Conservation (phyloP, 257 asterid species). For the Misopates orontium region DNA sequence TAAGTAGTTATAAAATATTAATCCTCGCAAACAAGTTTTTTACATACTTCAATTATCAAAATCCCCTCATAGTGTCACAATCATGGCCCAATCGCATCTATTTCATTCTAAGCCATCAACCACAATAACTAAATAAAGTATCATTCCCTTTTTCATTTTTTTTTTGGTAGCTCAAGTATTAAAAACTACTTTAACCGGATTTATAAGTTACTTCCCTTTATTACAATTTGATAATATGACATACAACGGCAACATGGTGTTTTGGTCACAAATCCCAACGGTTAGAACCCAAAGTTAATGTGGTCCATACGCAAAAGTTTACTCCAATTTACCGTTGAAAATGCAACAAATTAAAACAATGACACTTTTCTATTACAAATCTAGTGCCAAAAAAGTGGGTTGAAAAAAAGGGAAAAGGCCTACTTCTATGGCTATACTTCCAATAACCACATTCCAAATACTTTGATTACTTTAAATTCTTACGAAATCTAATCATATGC, state of each 20-base stretch:
- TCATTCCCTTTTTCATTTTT: neutral
- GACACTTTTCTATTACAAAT: constrained; percentile 19
- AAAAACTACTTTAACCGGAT: neutral
- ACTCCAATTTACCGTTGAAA: constrained; percentile 44
- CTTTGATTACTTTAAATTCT: neutral
- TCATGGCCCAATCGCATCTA: too few relatives aligned
- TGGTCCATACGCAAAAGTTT: constrained; percentile 37
- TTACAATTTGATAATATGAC: constrained; percentile 27
- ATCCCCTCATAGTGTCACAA: too few relatives aligned
- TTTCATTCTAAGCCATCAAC: neutral
- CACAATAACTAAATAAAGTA: neutral
- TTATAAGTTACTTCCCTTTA: constrained; percentile 15
- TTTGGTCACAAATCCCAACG: constrained; percentile 22
- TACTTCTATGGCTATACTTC: constrained; percentile 1
- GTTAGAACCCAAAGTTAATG: constrained; percentile 26
- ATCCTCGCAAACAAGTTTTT: too few relatives aligned
- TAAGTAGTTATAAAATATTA: too few relatives aligned
- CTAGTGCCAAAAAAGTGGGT: constrained; percentile 9
- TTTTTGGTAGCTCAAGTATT: neutral
- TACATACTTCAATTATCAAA: too few relatives aligned
- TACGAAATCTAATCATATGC: too few relatives aligned
- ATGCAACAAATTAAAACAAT: neutral
- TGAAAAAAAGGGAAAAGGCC: constrained; percentile 2
- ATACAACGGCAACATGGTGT: constrained; percentile 38
- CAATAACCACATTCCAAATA: constrained; percentile 11